These are phyloP conservation scores for Diaporthe destruens DNA, from an alignment of 2,329 filamentous ascomycete genomes.

Conservation along the genomic window DNA sequence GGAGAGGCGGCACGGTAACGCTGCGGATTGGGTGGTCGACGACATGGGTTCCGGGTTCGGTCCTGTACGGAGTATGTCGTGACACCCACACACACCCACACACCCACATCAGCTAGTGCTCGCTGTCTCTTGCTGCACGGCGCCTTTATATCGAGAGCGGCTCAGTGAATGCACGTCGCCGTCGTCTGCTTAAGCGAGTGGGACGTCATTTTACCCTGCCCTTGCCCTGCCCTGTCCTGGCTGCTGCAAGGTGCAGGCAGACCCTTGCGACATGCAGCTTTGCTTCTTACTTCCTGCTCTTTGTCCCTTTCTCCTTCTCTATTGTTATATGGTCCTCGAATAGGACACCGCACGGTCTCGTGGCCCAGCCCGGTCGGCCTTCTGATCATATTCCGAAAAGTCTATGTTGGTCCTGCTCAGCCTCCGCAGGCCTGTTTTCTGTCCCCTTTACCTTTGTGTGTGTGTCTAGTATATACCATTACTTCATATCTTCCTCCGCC, in stretches of 20 bases:
- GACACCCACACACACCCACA: background rate
- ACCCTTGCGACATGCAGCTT: slow-evolving; percentile 18
- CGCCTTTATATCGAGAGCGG: slow-evolving; percentile 33
- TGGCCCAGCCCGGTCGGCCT: slow-evolving; percentile 27
- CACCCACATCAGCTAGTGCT: no score
- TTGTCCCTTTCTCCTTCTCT: background rate
- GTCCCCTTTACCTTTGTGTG: slow-evolving; percentile 17
- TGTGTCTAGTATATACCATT: slow-evolving; percentile 7
- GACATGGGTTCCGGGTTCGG: background rate
- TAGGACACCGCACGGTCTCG: slow-evolving; percentile 31
- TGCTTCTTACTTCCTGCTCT: background rate
- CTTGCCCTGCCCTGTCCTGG: slow-evolving; percentile 19
- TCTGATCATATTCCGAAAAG: slow-evolving; percentile 26
- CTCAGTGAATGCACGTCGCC: slow-evolving; percentile 31
- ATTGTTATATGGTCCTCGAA: slow-evolving; percentile 29
- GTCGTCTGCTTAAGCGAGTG: slow-evolving; percentile 35
- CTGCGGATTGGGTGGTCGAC: slow-evolving; percentile 21
- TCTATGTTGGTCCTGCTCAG: slow-evolving; percentile 37
- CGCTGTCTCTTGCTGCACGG: slow-evolving; percentile 5
- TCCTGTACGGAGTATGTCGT: background rate
- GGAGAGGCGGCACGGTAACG: slow-evolving; percentile 14
- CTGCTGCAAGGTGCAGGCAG: slow-evolving; percentile 9
- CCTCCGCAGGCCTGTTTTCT: slow-evolving; percentile 19
- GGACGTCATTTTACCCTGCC: slow-evolving; percentile 36
- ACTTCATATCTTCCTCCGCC: slow-evolving; percentile 31